Conservation (phyloP, 345 rosid species). For the Moringa oleifera region DNA sequence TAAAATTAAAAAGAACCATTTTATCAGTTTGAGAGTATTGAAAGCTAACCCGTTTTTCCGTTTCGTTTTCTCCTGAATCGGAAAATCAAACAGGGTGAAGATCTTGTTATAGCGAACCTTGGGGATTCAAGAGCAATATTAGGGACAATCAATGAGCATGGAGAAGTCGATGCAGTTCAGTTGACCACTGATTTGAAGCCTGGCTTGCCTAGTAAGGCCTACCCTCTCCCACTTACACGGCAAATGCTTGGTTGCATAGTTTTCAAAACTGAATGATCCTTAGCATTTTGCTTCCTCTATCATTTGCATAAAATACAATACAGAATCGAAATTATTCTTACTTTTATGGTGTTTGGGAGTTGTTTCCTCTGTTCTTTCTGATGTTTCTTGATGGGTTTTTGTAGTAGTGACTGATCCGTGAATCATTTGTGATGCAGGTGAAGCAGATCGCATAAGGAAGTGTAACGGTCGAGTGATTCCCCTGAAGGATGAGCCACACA, state of each 20-base stretch:
- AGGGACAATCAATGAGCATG: conserved; percentile 43
- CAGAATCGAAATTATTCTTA: no score
- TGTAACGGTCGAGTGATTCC: conserved; percentile 72
- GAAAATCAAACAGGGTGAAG: conserved; percentile 42
- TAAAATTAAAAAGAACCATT: neutral
- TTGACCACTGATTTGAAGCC: conserved; percentile 84
- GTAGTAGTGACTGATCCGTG: no score
- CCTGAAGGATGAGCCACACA: conserved; percentile 63
- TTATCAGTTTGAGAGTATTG: no score
- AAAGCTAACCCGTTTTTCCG: neutral
- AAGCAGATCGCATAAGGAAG: conserved; percentile 69
- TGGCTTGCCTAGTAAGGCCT: conserved; percentile 52
- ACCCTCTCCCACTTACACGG: neutral
- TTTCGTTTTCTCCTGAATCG: neutral
- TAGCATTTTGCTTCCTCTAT: no score
- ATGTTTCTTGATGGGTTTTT: no score
- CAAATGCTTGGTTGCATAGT: no score
- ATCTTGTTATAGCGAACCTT: conserved; percentile 74
- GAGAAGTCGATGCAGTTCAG: conserved; percentile 41
- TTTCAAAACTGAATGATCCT: no score
- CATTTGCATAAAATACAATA: no score
- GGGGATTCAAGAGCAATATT: conserved; percentile 90
- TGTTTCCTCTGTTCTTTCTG: neutral
- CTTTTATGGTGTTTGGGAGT: no score
- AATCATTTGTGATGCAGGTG: conserved; percentile 37